Evolutionary conservation across 2,329 filamentous ascomycete species (phyloP).

Genomic region (Colletotrichum ledebouriae): DNA sequence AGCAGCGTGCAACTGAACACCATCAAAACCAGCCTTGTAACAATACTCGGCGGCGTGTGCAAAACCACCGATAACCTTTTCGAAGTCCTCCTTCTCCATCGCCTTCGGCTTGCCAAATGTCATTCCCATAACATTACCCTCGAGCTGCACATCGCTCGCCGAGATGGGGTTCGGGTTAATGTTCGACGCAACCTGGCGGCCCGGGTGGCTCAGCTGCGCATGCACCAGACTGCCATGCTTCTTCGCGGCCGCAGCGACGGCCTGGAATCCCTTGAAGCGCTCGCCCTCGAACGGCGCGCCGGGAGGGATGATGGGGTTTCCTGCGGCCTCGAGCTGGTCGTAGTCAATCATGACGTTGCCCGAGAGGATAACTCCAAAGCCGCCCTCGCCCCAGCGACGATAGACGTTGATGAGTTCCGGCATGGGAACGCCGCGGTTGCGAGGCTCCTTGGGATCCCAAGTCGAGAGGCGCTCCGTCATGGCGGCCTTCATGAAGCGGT

Average conservation of each 20-base stretch:
- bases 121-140: conserved; percentile 58
- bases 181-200: conserved; percentile 61
- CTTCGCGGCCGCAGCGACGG: conserved; percentile 62
- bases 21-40: conserved; percentile 68
- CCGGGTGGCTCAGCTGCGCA: conserved; percentile 73
- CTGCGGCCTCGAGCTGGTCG: conserved; percentile 66
- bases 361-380: conserved; percentile 66
- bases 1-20: conserved; percentile 61
- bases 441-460: conserved; percentile 67
- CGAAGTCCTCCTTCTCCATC: conserved; percentile 65
- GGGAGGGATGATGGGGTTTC: conserved; percentile 69
- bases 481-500: conserved; percentile 75
- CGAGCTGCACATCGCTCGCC: conserved; percentile 55
- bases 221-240: conserved; percentile 68
- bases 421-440: conserved; percentile 61
- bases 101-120: conserved; percentile 65
- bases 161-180: conserved; percentile 55
- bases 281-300: conserved; percentile 65
- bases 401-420: conserved; percentile 65
- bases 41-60: conserved; percentile 69
- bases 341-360: conserved; percentile 74
- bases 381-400: conserved; percentile 68
- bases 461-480: conserved; percentile 76
- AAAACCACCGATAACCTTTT: conserved; percentile 65
- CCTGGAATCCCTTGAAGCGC: conserved; percentile 68